Conservation (phyloP, 1,284 basidiomycete genomes). For the Macrocybe sp. region DNA sequence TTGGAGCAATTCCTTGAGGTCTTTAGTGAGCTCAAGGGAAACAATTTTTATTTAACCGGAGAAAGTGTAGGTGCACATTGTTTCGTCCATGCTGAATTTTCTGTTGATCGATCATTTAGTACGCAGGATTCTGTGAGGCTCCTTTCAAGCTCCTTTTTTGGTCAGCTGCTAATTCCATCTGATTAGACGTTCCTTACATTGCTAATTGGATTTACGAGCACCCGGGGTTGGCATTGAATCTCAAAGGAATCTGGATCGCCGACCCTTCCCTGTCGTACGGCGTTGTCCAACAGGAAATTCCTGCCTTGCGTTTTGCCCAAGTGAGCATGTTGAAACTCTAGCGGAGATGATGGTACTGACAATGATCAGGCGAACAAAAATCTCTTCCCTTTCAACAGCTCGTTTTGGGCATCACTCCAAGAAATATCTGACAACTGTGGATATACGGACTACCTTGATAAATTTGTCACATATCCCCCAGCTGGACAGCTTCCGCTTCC, state of each 20-base stretch:
- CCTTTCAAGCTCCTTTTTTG: constrained; percentile 24
- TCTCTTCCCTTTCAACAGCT: constrained; percentile 49
- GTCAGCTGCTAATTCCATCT: neutral
- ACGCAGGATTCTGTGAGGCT: constrained; percentile 53
- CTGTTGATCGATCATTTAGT: constrained; percentile 31
- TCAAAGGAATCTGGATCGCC: constrained; percentile 64
- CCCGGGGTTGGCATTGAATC: constrained; percentile 46
- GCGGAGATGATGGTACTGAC: no score
- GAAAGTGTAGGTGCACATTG: constrained; percentile 51
- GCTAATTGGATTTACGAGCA: constrained; percentile 67
- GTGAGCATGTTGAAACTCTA: constrained; percentile 19
- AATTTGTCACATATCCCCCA: constrained; percentile 63
- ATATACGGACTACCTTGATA: constrained; percentile 57
- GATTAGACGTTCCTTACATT: constrained; percentile 46
- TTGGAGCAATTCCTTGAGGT: constrained; percentile 63
- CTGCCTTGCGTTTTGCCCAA: constrained; percentile 60
- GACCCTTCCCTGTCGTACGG: constrained; percentile 46
- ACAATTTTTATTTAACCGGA: constrained; percentile 56
- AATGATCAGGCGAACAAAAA: constrained; percentile 40
- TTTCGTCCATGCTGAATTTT: constrained; percentile 19
- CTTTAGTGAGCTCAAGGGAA: constrained; percentile 60
- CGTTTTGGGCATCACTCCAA: constrained; percentile 53
- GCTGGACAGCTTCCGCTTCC: constrained; percentile 47
- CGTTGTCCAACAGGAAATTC: constrained; percentile 48
- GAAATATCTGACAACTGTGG: constrained; percentile 49